Evolutionary conservation across 169 alveolate species (phyloP), one percentile per base, ranked within the genome.

Genomic region (Plasmodium knowlesi): DNA sequence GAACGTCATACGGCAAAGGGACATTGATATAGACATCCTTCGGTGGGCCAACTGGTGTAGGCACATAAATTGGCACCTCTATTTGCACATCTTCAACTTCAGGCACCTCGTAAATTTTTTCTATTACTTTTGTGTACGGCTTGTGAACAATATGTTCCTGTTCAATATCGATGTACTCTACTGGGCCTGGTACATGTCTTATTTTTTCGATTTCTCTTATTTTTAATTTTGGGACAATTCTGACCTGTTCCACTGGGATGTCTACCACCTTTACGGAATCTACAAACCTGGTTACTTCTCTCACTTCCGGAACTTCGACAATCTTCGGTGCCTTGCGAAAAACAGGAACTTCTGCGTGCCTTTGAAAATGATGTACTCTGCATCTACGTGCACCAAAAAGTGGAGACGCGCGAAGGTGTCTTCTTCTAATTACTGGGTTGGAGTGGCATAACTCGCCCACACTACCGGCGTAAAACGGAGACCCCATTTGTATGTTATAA

Each of bases 281-380:
- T 54, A 88, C 83, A 84, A 80, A 84, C 74, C 78, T 72, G 3
- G 92, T 84, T 83, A 92, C 82, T 92, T 92, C 96, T 67, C 95
- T 84, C 41, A 85, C 53, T 83, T 95, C 95, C 8, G 96, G 96
- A 39, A 95, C 92, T 92, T 95, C 96, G 30, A 95, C 96, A 84
- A 84, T 81, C 61, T 89, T 89, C 12, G 94, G 91, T 37, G 19
- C 37, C 72, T 89, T 89, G 82, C 80, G 94, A 81, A 89, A 78
- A 25, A 89, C 94, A 8, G 94, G 94, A 61, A 89, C 74, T 16
- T 39, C 76, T 19, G 53, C 43, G 32, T 89, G 72, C 80, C 73
- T 81, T 16, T 89, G 76, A 81, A 80, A 79, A 54, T 61, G 82
- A 39, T 32, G 19, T 89, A 89, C 0, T 70, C 57, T 67, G 83